Percentiles rank a stretch among this genome's conserved stretches.
Evolutionary conservation across 371 early-diverging fungal genomes (phyloP).

Genomic region (Encephalitozoon intestinalis): DNA sequence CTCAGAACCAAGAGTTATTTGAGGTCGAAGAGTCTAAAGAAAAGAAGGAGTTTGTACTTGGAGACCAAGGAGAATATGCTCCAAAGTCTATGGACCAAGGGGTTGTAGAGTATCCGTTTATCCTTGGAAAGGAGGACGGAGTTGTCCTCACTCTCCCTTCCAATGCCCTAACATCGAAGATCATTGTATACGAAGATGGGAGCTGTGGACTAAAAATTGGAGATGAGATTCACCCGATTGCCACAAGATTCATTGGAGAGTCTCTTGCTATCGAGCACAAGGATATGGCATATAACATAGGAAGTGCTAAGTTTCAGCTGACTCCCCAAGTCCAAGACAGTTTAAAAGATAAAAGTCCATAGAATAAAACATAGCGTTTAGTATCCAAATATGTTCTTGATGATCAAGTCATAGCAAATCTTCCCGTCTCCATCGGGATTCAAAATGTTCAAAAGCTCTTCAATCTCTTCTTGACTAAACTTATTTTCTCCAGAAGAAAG

Average conservation of each 20-base stretch:
- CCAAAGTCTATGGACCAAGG: background rate
- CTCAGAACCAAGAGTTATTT: conserved; percentile 1
- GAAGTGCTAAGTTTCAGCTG: background rate
- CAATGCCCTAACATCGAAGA: background rate
- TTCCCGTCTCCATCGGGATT: conserved; percentile 53
- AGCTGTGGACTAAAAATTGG: conserved; percentile 13
- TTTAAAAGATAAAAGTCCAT: background rate
- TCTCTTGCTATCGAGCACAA: background rate
- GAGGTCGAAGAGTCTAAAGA: conserved; percentile 2
- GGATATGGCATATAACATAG: background rate
- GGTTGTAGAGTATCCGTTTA: background rate
- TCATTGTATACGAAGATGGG: conserved; percentile 25
- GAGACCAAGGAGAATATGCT: background rate
- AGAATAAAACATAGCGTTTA: background rate
- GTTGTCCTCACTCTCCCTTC: conserved; percentile 8
- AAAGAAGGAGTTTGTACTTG: background rate
- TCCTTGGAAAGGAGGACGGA: background rate
- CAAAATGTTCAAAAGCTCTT: conserved; percentile 31
- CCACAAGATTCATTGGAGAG: background rate
- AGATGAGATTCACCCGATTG: background rate
- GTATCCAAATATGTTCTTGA: conserved; percentile 23
- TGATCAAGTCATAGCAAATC: conserved; percentile 37
- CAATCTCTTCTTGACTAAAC: conserved; percentile 42
- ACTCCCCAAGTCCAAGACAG: background rate
- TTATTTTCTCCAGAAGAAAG: conserved; percentile 25